These are phyloP conservation scores for Suillus bovinus DNA, from an alignment of 768 basidiomycete genomes.

Conservation along the genomic window DNA sequence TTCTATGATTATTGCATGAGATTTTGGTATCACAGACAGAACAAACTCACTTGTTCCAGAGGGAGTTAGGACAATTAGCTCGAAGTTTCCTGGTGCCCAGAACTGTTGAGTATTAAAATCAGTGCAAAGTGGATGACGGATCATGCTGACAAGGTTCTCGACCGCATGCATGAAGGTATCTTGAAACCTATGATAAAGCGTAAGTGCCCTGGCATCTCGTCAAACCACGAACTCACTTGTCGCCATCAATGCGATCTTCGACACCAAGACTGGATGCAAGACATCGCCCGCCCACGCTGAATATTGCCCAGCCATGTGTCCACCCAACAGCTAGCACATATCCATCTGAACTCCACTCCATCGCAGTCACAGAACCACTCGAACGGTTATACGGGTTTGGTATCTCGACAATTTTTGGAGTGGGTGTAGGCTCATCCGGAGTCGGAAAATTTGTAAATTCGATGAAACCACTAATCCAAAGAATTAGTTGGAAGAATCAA, in stretches of 20 bases:
- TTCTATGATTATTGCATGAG: slow-evolving; percentile 37
- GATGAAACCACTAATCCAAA: slow-evolving; percentile 54
- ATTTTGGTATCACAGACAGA: not conserved
- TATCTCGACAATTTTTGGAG: slow-evolving; percentile 61
- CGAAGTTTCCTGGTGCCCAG: slow-evolving; percentile 92
- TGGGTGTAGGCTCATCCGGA: slow-evolving; percentile 54
- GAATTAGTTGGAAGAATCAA: slow-evolving; percentile 3
- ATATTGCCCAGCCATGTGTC: slow-evolving; percentile 86
- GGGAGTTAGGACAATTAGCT: slow-evolving; percentile 74
- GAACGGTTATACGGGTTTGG: slow-evolving; percentile 59
- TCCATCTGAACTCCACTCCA: slow-evolving; percentile 96
- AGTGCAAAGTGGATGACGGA: not conserved
- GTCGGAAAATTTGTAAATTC: slow-evolving; percentile 71
- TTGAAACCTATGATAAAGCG: slow-evolving; percentile 52
- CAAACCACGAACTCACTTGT: slow-evolving; percentile 34
- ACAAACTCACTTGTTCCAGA: slow-evolving; percentile 48
- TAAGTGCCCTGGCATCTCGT: slow-evolving; percentile 1
- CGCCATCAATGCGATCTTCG: slow-evolving; percentile 59
- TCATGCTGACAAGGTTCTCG: slow-evolving; percentile 58
- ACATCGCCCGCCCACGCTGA: slow-evolving; percentile 88
- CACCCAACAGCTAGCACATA: slow-evolving; percentile 94
- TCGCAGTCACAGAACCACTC: slow-evolving; percentile 60
- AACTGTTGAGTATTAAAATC: slow-evolving; percentile 51
- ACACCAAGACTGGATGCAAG: slow-evolving; percentile 75
- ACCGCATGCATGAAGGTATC: slow-evolving; percentile 89